Evolutionary conservation across 2,329 filamentous ascomycete species (phyloP).

Genomic region (Hypomyces rosellus): DNA sequence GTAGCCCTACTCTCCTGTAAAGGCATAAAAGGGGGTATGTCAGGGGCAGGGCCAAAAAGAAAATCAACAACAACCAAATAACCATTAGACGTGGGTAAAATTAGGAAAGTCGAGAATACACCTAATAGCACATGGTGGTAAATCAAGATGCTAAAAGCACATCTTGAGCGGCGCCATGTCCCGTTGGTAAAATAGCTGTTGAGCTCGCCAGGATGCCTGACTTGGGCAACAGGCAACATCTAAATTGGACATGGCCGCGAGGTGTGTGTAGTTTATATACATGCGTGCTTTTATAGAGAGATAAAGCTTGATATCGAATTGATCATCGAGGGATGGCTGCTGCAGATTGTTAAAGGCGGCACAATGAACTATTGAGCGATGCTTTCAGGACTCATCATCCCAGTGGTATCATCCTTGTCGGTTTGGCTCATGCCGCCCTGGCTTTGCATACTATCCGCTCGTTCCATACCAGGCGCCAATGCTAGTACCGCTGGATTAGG

Average conservation of each 20-base stretch:
- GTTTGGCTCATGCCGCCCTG: conserved; percentile 56
- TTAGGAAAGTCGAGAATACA: conserved; percentile 3
- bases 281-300: neutral
- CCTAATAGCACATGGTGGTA: conserved; percentile 4
- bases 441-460: conserved; percentile 51
- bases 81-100: conserved; percentile 4
- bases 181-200: neutral
- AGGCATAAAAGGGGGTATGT: conserved; percentile 8
- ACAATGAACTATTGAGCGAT: conserved; percentile 42
- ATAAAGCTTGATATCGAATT: neutral
- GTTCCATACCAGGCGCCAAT: conserved; percentile 49
- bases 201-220: too few species aligned
- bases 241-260: neutral
- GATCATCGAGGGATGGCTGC: too few species aligned
- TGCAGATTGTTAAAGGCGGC: neutral
- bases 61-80: neutral
- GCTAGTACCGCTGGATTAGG: conserved; percentile 35
- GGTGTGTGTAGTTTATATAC: conserved; percentile 6
- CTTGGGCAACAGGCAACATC: too few species aligned
- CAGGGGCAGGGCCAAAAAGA: neutral
- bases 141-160: neutral
- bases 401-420: conserved; percentile 61
- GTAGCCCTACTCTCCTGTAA: neutral
- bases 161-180: neutral
- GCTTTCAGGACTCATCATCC: conserved; percentile 83